Evolutionary conservation across 2,329 filamentous ascomycete species (phyloP).

Genomic region (Pseudogymnoascus sp.): DNA sequence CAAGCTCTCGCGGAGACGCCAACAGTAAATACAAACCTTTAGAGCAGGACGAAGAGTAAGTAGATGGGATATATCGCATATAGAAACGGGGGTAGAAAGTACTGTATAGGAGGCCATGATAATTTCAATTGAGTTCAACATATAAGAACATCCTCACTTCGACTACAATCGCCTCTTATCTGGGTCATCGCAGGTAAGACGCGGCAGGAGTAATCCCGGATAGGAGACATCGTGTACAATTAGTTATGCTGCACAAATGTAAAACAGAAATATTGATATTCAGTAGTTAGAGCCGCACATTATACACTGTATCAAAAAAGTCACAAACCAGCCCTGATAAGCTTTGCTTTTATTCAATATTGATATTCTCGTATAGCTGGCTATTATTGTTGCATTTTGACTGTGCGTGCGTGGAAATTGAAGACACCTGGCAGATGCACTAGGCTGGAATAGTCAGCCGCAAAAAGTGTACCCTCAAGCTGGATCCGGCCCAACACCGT

Average conservation of each 20-base stretch:
- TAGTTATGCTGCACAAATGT: constrained; percentile 6
- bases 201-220: neutral
- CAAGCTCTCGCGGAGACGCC: constrained; percentile 22
- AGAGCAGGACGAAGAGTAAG: constrained; percentile 39
- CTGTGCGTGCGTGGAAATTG: constrained; percentile 8
- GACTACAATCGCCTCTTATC: neutral
- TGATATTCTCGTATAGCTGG: constrained; percentile 2
- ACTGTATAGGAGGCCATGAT: constrained; percentile 3
- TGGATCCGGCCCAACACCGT: neutral
- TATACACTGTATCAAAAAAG: neutral
- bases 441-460: constrained; percentile 8
- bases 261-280: neutral
- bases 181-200: neutral
- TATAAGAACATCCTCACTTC: neutral
- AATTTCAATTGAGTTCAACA: neutral
- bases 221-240: constrained; percentile 1
- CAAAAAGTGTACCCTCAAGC: constrained; percentile 10
- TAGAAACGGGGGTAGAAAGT: constrained; percentile 8
- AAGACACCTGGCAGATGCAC: constrained; percentile 11
- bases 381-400: constrained; percentile 2
- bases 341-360: neutral
- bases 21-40: constrained; percentile 29
- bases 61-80: neutral
- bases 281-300: neutral
- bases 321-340: neutral